Conservation (phyloP, 257 asterid genomes). For the Nicotiana tomentosiformis region DNA sequence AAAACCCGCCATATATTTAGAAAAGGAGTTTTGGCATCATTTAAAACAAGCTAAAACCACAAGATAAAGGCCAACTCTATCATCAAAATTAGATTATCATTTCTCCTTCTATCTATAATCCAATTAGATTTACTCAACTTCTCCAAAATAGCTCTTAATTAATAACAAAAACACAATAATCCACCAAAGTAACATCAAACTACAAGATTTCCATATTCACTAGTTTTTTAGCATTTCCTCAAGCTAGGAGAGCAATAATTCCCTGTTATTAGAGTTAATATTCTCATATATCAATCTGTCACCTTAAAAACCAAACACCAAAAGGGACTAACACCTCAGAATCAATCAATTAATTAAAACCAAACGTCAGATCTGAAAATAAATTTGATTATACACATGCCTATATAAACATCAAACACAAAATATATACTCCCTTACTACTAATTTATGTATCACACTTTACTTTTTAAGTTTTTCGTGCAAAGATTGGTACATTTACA, state of each 20-base stretch:
- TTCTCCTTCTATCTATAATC: not conserved
- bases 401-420: not conserved
- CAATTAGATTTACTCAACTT: not conserved
- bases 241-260: not conserved
- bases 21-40: not conserved
- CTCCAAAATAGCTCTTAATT: not conserved
- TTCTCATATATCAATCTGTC: not conserved
- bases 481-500: no score
- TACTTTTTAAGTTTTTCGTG: no score
- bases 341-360: not conserved
- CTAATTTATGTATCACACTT: no score
- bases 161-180: not conserved
- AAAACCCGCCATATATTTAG: not conserved
- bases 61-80: not conserved
- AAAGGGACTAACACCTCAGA: not conserved
- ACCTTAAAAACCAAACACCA: not conserved
- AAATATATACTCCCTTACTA: not conserved
- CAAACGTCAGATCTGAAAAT: conserved; percentile 1
- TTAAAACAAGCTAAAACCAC: not conserved
- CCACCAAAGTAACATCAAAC: not conserved
- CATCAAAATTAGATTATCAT: not conserved
- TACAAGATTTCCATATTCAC: not conserved
- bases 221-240: not conserved
- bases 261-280: not conserved
- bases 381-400: not conserved